Evolutionary conservation across 352 stramenopile species (phyloP).

Genomic region (Phytophthora megakarya): DNA sequence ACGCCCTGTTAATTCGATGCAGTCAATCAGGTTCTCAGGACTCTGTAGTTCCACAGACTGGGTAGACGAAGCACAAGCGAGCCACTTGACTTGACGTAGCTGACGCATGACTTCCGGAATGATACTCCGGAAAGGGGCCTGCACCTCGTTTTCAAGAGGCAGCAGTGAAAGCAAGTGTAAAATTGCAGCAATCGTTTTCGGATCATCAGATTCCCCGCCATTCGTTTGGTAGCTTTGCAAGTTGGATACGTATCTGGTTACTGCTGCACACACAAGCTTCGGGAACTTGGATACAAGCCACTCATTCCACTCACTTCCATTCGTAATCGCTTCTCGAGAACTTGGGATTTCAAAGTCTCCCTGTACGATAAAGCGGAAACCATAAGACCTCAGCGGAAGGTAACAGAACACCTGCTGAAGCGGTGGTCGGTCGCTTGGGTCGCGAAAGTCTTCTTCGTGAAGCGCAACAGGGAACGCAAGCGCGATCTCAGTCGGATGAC

Average conservation of each 20-base stretch:
- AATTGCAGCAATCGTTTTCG: constrained; percentile 28
- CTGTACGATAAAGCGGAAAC: constrained; percentile 87
- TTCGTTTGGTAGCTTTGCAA: neutral
- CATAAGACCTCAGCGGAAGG: constrained; percentile 78
- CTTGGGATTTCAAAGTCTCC: constrained; percentile 88
- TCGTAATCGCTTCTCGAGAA: constrained; percentile 83
- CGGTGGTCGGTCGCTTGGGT: constrained; percentile 36
- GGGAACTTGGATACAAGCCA: constrained; percentile 83
- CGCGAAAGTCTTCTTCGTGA: constrained; percentile 4
- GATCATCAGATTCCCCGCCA: neutral
- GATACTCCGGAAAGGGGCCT: constrained; percentile 67
- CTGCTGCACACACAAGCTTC: constrained; percentile 45
- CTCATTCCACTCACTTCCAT: constrained; percentile 88
- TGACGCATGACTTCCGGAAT: constrained; percentile 66
- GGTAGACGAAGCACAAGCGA: constrained; percentile 29
- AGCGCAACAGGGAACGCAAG: constrained; percentile 50
- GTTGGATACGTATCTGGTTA: constrained; percentile 33
- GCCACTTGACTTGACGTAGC: constrained; percentile 54
- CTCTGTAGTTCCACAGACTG: constrained; percentile 19
- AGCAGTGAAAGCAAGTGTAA: constrained; percentile 54
- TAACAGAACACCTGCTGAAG: constrained; percentile 87
- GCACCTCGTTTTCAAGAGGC: constrained; percentile 72
- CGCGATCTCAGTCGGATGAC: constrained; percentile 55
- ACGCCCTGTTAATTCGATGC: constrained; percentile 23
- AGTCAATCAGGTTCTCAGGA: constrained; percentile 57